Conservation (phyloP, 176 grass and related monocot species). For the Ensete ventricosum region DNA sequence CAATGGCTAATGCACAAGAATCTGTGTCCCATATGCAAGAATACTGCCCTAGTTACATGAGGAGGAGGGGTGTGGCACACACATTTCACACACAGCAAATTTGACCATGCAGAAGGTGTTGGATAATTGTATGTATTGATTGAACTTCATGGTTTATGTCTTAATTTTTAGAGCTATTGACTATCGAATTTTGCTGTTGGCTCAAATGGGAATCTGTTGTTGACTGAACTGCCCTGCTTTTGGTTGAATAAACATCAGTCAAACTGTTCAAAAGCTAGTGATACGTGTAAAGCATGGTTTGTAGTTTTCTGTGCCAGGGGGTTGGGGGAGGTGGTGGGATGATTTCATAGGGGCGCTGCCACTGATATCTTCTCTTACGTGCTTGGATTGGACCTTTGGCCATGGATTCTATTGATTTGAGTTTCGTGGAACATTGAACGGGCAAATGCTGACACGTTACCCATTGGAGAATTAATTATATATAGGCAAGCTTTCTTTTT, state of each 20-base stretch:
- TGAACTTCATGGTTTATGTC: neutral
- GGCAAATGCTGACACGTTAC: too few species aligned
- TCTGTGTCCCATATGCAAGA: constrained; percentile 16
- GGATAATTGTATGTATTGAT: neutral
- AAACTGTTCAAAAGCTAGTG: neutral
- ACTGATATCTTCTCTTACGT: too few species aligned
- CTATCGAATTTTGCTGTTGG: neutral
- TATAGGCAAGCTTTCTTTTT: too few species aligned
- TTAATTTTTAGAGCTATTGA: neutral
- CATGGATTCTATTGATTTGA: too few species aligned
- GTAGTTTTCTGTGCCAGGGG: neutral
- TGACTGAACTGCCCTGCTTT: neutral
- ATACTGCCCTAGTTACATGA: neutral
- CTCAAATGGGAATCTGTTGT: neutral
- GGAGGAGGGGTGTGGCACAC: neutral
- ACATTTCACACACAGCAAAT: neutral
- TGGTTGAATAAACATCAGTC: neutral
- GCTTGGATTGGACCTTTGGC: too few species aligned
- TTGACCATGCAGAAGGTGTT: neutral
- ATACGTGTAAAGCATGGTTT: neutral
- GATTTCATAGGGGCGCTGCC: too few species aligned
- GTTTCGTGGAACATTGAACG: too few species aligned
- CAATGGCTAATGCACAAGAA: constrained; percentile 16
- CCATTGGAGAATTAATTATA: too few species aligned
- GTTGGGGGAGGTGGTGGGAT: neutral